These are phyloP conservation scores for Acanthamoeba lenticulata DNA, from an alignment of 208 protist genomes.

Conservation along the genomic window DNA sequence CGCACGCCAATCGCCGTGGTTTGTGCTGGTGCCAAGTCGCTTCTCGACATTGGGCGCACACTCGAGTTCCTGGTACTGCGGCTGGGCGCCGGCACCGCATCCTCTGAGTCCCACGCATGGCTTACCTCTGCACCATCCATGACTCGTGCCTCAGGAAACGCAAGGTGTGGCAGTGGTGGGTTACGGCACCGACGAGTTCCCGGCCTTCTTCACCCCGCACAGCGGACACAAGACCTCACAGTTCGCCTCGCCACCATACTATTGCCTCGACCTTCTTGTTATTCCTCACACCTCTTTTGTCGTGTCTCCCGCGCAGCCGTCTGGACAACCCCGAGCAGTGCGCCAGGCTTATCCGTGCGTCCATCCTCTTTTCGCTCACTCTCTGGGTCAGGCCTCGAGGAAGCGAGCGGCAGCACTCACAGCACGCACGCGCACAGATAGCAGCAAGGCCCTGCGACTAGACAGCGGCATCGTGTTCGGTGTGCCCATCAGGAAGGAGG, in stretches of 20 bases:
- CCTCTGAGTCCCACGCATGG: background rate
- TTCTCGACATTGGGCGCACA: constrained; percentile 92
- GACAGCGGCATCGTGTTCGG: constrained; percentile 82
- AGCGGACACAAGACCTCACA: constrained; percentile 51
- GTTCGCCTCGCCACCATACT: background rate
- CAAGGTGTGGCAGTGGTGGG: constrained; percentile 85
- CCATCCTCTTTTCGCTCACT: background rate
- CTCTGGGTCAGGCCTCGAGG: no score
- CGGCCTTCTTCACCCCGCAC: constrained; percentile 89
- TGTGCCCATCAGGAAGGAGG: constrained; percentile 82
- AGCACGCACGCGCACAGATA: background rate
- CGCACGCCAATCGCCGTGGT: constrained; percentile 87
- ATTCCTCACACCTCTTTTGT: background rate
- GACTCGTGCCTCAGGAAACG: constrained; percentile 61
- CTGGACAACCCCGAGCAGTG: constrained; percentile 57
- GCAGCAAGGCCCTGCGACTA: constrained; percentile 70
- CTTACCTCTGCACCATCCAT: no score
- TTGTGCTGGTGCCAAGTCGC: constrained; percentile 91
- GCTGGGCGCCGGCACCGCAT: background rate
- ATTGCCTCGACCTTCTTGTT: background rate
- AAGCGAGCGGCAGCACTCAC: background rate
- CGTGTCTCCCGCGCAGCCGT: background rate
- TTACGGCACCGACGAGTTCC: constrained; percentile 84
- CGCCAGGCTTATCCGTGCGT: constrained; percentile 73
- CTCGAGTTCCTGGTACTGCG: constrained; percentile 89